These are phyloP conservation scores for Daldinia decipiens DNA, from an alignment of 495 filamentous ascomycete genomes.

Conservation along the genomic window DNA sequence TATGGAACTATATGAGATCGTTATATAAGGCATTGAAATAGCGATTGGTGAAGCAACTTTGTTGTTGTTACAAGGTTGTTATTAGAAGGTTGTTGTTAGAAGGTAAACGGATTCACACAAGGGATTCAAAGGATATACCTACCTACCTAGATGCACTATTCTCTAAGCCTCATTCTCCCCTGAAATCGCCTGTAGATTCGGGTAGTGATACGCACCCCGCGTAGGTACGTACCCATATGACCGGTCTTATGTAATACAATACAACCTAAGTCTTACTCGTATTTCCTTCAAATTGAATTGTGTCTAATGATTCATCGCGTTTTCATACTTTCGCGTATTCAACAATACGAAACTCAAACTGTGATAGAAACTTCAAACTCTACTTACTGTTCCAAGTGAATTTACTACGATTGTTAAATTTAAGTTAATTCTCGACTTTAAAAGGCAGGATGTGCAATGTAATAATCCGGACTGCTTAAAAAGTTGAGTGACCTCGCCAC, in stretches of 20 bases:
- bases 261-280: background rate
- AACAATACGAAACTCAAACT: background rate
- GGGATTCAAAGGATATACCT: background rate
- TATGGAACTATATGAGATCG: background rate
- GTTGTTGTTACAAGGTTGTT: background rate
- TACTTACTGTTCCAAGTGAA: background rate
- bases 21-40: conserved; percentile 18
- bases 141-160: background rate
- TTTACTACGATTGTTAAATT: background rate
- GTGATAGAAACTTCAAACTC: background rate
- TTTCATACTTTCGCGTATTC: background rate
- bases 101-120: background rate
- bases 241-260: background rate
- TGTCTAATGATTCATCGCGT: conserved; percentile 1
- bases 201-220: conserved; percentile 10
- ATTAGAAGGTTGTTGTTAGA: background rate
- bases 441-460: background rate
- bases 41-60: conserved; percentile 7
- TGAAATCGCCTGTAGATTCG: conserved; percentile 3
- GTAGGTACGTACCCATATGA: background rate
- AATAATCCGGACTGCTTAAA: background rate
- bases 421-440: background rate
- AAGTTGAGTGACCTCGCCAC: background rate
- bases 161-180: conserved; percentile 6
- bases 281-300: background rate